phyloP scores from a whole-genome alignment of 495 filamentous ascomycete genomes.

The Oidiodendron maius region DNA sequence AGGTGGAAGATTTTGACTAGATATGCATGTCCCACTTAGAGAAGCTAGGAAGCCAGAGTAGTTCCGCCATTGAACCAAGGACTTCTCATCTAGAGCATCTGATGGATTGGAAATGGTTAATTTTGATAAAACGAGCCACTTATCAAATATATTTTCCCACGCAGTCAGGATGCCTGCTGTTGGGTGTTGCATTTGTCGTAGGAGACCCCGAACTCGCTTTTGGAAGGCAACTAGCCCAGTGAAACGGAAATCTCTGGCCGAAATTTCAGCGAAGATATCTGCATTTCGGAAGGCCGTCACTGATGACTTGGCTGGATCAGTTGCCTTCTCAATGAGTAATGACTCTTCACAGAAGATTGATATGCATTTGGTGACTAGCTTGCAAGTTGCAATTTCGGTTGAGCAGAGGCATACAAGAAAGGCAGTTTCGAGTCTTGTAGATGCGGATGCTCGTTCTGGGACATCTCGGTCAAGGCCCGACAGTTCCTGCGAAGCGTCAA shows the following conservation, averaged over 20 bases:
- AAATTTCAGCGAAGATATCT: slow-evolving; percentile 54
- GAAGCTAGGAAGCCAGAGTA: slow-evolving; percentile 61
- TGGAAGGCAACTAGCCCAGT: slow-evolving; percentile 63
- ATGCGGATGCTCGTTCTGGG: slow-evolving; percentile 40
- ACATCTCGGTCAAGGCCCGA: slow-evolving; percentile 40
- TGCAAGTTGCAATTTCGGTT: slow-evolving; percentile 55
- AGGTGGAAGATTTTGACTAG: slow-evolving; percentile 40
- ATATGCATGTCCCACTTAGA: slow-evolving; percentile 59
- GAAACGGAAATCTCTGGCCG: slow-evolving; percentile 55
- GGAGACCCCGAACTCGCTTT: slow-evolving; percentile 48
- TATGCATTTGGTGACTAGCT: slow-evolving; percentile 54
- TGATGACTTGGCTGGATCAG: slow-evolving; percentile 39
- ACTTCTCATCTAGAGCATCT: slow-evolving; percentile 44
- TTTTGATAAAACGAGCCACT: slow-evolving; percentile 53
- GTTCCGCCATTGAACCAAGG: slow-evolving; percentile 58
- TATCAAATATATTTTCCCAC: slow-evolving; percentile 57
- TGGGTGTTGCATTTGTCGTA: slow-evolving; percentile 54
- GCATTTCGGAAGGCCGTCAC: slow-evolving; percentile 51
- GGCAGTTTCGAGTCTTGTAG: slow-evolving; percentile 46
- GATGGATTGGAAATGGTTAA: slow-evolving; percentile 43
- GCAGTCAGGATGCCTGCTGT: slow-evolving; percentile 54
- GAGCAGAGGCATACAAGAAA: slow-evolving; percentile 58
- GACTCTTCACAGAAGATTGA: slow-evolving; percentile 58
- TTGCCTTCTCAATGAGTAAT: slow-evolving; percentile 42
- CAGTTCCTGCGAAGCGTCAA: slow-evolving; percentile 31